These are phyloP conservation scores for Clarkia xantiana DNA, from an alignment of 345 rosid genomes.

Conservation along the genomic window DNA sequence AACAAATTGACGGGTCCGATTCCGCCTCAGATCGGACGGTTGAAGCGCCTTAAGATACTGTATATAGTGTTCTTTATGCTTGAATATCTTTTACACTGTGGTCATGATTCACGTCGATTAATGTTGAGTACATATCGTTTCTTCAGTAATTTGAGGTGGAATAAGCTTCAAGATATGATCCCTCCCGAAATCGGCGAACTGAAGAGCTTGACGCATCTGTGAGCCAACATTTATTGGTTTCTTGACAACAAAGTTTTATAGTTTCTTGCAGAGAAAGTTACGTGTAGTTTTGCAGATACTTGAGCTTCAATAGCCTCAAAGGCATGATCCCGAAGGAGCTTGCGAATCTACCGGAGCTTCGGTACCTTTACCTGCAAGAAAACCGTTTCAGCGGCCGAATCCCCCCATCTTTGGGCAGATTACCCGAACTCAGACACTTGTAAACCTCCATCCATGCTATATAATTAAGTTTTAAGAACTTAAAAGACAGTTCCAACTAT, in stretches of 20 bases:
- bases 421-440: conserved; percentile 35
- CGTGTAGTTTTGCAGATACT: conserved; percentile 28
- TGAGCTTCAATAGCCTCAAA: conserved; percentile 90
- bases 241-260: no score
- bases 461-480: not conserved
- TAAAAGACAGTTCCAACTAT: no score
- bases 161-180: conserved; percentile 79
- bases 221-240: conserved; percentile 15
- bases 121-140: not conserved
- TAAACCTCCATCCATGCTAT: conserved; percentile 1
- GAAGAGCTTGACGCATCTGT: conserved; percentile 82
- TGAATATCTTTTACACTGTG: no score
- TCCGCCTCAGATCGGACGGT: conserved; percentile 87
- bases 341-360: conserved; percentile 77
- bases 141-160: conserved; percentile 79
- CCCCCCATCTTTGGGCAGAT: conserved; percentile 62
- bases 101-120: no score
- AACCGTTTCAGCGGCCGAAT: conserved; percentile 78
- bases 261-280: no score
- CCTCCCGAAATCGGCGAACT: conserved; percentile 87
- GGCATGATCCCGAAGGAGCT: conserved; percentile 88
- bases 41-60: conserved; percentile 73
- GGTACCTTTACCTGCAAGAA: conserved; percentile 82
- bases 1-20: conserved; percentile 90
- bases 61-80: conserved; percentile 20